These are phyloP conservation scores for Umbilicaria muhlenbergii DNA, from an alignment of 495 filamentous ascomycete species.

Conservation along the genomic window DNA sequence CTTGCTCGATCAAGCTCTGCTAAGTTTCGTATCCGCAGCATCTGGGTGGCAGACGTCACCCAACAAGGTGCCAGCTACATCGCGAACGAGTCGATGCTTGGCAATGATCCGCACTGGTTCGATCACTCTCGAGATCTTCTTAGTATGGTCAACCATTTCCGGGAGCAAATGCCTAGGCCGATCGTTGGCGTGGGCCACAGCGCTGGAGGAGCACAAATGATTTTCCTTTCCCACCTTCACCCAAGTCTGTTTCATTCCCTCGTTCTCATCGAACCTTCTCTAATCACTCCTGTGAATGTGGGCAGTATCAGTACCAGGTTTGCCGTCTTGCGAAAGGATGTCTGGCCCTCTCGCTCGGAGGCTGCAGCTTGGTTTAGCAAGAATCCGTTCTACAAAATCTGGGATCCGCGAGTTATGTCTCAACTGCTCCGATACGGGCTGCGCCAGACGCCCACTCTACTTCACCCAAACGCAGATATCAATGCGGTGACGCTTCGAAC, in stretches of 20 bases:
- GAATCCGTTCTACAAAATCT: slow-evolving; percentile 10
- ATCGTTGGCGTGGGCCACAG: slow-evolving; percentile 32
- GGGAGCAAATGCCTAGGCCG: slow-evolving; percentile 27
- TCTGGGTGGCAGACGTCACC: slow-evolving; percentile 30
- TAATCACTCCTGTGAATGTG: too few relatives aligned
- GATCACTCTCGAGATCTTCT: slow-evolving; percentile 31
- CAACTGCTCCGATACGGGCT: slow-evolving; percentile 12
- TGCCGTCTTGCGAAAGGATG: slow-evolving; percentile 3
- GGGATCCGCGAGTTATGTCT: slow-evolving; percentile 13
- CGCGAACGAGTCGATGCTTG: slow-evolving; percentile 9
- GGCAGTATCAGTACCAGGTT: not conserved
- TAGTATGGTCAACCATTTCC: slow-evolving; percentile 31
- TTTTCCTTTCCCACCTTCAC: slow-evolving; percentile 22
- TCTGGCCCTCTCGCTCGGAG: slow-evolving; percentile 10
- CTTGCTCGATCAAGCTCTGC: slow-evolving; percentile 10
- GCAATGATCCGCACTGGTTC: slow-evolving; percentile 24
- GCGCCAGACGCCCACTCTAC: slow-evolving; percentile 7
- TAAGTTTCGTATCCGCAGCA: slow-evolving; percentile 21
- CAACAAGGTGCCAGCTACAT: slow-evolving; percentile 21
- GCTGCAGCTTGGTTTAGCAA: slow-evolving; percentile 7
- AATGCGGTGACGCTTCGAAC: slow-evolving; percentile 39
- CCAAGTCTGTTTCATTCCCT: slow-evolving; percentile 29
- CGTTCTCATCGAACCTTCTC: slow-evolving; percentile 29
- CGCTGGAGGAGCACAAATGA: slow-evolving; percentile 25
- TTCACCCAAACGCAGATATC: not conserved